phyloP scores from a whole-genome alignment of 768 basidiomycete genomes.

The Daedaleopsis sinensis region DNA sequence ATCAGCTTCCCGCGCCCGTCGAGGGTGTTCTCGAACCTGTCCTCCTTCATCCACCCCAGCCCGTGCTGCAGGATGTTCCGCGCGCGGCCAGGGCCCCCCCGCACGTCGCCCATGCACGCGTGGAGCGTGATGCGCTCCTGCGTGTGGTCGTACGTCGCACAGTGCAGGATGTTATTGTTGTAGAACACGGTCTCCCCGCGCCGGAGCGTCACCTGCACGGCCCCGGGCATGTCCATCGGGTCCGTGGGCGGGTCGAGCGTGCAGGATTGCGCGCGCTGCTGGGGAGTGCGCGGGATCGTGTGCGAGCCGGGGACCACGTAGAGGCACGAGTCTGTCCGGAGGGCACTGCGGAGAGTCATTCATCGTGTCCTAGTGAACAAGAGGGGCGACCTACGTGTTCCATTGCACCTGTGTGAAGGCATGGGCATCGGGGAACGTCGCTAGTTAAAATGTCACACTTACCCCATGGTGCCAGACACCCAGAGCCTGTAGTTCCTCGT shows the following conservation, averaged over 20 bases:
- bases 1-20: slow-evolving; percentile 51
- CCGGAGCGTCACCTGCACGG: slow-evolving; percentile 54
- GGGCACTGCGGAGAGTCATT: slow-evolving; percentile 44
- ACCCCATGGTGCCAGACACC: slow-evolving; percentile 68
- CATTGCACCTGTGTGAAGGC: slow-evolving; percentile 61
- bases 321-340: slow-evolving; percentile 70
- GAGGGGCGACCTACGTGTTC: slow-evolving; percentile 64
- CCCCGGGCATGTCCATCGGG: slow-evolving; percentile 73
- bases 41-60: slow-evolving; percentile 67
- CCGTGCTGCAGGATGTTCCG: slow-evolving; percentile 79
- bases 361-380: not conserved
- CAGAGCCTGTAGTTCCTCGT: slow-evolving; percentile 64
- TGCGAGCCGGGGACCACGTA: slow-evolving; percentile 75
- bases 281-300: slow-evolving; percentile 53
- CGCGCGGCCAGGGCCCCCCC: slow-evolving; percentile 64
- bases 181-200: slow-evolving; percentile 81
- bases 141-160: slow-evolving; percentile 59
- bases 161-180: slow-evolving; percentile 79
- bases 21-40: slow-evolving; percentile 48
- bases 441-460: slow-evolving; percentile 25
- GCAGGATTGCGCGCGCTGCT: slow-evolving; percentile 59
- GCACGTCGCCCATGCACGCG: slow-evolving; percentile 63
- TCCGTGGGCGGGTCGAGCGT: slow-evolving; percentile 52
- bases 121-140: slow-evolving; percentile 67
- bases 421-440: not conserved